phyloP scores from a whole-genome alignment of 768 basidiomycete species.

The Ramaria rubella region DNA sequence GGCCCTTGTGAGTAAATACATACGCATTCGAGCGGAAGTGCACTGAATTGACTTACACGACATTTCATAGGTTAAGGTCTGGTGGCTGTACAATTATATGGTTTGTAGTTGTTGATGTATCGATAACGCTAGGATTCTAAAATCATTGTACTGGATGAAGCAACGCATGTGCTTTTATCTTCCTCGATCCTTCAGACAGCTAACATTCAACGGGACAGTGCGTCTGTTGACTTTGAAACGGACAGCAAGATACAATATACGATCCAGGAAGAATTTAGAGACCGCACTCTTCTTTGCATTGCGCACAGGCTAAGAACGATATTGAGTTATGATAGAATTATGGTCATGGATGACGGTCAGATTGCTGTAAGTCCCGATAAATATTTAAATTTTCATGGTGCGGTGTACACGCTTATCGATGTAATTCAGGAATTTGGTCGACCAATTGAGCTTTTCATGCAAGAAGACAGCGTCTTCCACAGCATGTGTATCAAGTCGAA shows the following conservation, averaged over 20 bases:
- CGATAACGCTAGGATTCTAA: slow-evolving; percentile 41
- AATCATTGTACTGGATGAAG: slow-evolving; percentile 47
- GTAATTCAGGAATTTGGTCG: slow-evolving; percentile 27
- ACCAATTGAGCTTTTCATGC: slow-evolving; percentile 30
- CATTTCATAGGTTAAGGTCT: slow-evolving; percentile 27
- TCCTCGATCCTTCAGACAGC: background rate
- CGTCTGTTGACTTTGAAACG: slow-evolving; percentile 39
- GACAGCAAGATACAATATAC: slow-evolving; percentile 43
- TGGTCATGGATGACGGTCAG: slow-evolving; percentile 34
- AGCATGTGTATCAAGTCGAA: slow-evolving; percentile 31
- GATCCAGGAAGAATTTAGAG: slow-evolving; percentile 32
- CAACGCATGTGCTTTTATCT: slow-evolving; percentile 26
- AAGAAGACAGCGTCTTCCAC: slow-evolving; percentile 27
- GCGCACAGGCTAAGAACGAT: slow-evolving; percentile 37
- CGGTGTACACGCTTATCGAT: background rate
- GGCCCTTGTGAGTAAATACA: slow-evolving; percentile 44
- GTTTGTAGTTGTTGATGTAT: slow-evolving; percentile 29
- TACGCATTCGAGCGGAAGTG: too few species aligned
- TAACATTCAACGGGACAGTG: slow-evolving; percentile 15
- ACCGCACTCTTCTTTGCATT: slow-evolving; percentile 34
- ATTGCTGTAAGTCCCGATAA: slow-evolving; percentile 39
- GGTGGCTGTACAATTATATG: too few species aligned
- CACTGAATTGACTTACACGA: background rate
- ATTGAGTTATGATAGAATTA: slow-evolving; percentile 34
- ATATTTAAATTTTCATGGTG: background rate